Conservation (phyloP, 768 basidiomycete genomes). For the Mycena kentingensis region DNA sequence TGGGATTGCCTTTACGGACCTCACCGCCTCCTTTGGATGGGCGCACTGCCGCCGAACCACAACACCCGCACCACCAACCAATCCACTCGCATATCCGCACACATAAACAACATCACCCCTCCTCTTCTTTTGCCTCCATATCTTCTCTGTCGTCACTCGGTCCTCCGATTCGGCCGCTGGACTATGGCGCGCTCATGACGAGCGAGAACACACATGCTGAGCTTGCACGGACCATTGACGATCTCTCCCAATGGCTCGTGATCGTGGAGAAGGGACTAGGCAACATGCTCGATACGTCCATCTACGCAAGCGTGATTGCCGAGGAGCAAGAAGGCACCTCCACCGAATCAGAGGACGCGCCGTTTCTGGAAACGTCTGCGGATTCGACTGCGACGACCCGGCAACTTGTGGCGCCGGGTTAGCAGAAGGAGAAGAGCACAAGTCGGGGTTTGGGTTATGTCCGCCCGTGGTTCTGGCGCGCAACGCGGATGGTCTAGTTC, state of each 20-base stretch:
- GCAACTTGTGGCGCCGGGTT: slow-evolving; percentile 7
- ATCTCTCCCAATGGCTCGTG: slow-evolving; percentile 75
- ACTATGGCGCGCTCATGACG: slow-evolving; percentile 60
- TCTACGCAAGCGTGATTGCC: slow-evolving; percentile 54
- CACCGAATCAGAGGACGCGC: slow-evolving; percentile 19
- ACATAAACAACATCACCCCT: slow-evolving; percentile 28
- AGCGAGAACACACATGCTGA: slow-evolving; percentile 65
- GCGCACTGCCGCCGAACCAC: slow-evolving; percentile 26
- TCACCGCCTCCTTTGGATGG: slow-evolving; percentile 34
- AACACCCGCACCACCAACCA: too few species aligned
- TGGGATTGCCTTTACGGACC: slow-evolving; percentile 37
- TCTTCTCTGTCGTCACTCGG: slow-evolving; percentile 34
- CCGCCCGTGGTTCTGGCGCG: too few species aligned
- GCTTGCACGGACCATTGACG: slow-evolving; percentile 71
- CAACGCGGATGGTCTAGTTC: too few species aligned
- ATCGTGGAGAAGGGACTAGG: slow-evolving; percentile 73
- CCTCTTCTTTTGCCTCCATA: slow-evolving; percentile 37
- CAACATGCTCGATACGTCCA: slow-evolving; percentile 57
- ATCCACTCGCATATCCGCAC: too few species aligned
- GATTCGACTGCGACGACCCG: neutral
- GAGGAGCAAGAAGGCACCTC: slow-evolving; percentile 58
- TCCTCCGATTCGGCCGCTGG: slow-evolving; percentile 63
- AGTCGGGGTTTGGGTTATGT: too few species aligned
- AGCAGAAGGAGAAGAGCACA: too few species aligned
- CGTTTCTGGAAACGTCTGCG: neutral